Base-by-base conservation (phyloP, 139 green algal species). In the Volvox africanus region DNA sequence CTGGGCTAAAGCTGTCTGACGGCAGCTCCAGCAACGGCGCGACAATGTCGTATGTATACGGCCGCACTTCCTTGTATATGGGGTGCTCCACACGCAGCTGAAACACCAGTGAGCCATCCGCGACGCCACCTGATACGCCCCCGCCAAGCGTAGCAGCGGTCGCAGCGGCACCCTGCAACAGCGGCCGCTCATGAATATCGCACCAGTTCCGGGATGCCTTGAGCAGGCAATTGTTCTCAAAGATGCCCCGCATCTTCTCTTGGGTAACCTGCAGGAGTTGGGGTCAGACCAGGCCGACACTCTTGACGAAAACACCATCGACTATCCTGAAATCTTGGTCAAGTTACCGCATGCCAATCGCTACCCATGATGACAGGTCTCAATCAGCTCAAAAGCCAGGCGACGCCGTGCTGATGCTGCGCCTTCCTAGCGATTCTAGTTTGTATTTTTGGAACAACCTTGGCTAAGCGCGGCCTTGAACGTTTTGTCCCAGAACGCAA, bases 181-280 rank as follows among this genome's bases (percentile, higher is more conserved):
- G 75, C 86, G 86, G 86, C 50, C 86, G 86, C 86, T 86, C 76
- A 32, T 78, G 61, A 33, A 91, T 62, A 36, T 91, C 86, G 75
- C 73, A 84, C 85, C 87, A 91, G 87, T 91, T 91, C 61, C 87
- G 87, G 11, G 61, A 33, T 24, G 21, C 87, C 87, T 91, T 91
- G 87, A 91, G 87, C 76, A 86, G 33, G 44, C 30, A 3, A 35
- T 67, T n/a, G 76, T 67, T 79, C 76, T 91, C 87, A 33, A 91
- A 91, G 33, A 86, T 30, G 33, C 16, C 17, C 12, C 36, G 44
- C 61, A 91, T 75, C 61, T 78, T 78, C 76, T 91, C 76, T 35
- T 77, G 50, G 21, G 87, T 91, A 35, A 65, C 30, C 86, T 90
- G 86, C 30, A 20, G 19, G 26, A 77, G 93, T 20, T 26, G 50